Conservation (phyloP, 2,329 filamentous ascomycete species). For the Helicocarpus griseus region DNA sequence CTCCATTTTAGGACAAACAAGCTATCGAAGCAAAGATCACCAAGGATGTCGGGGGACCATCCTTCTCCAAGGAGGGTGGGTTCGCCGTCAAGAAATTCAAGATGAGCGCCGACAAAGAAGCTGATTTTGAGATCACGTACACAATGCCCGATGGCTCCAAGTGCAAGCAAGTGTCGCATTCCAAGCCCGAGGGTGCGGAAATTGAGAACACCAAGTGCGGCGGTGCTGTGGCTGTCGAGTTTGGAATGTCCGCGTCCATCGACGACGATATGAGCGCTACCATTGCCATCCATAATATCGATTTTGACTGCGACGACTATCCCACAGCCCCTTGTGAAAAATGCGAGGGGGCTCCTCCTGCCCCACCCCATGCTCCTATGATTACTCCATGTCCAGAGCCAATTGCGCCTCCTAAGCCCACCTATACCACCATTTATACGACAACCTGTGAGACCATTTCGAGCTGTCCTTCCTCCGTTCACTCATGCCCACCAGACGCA, state of each 20-base stretch:
- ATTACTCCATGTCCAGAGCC: background rate
- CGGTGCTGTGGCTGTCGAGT: slow-evolving; percentile 72
- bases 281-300: slow-evolving; percentile 63
- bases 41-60: slow-evolving; percentile 42
- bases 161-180: slow-evolving; percentile 68
- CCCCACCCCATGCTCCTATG: background rate
- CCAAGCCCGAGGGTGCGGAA: slow-evolving; percentile 58
- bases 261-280: slow-evolving; percentile 55
- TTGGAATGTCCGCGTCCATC: slow-evolving; percentile 50
- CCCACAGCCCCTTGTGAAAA: background rate
- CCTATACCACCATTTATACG: slow-evolving; percentile 26
- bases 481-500: slow-evolving; percentile 42
- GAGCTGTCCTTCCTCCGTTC: slow-evolving; percentile 30
- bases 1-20: slow-evolving; percentile 37
- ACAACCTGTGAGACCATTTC: slow-evolving; percentile 31
- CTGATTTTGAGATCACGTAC: slow-evolving; percentile 77
- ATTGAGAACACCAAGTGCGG: slow-evolving; percentile 84
- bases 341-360: background rate
- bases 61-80: slow-evolving; percentile 43
- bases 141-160: slow-evolving; percentile 69
- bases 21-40: slow-evolving; percentile 48
- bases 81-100: slow-evolving; percentile 72
- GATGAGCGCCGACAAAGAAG: slow-evolving; percentile 63
- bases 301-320: slow-evolving; percentile 57
- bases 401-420: background rate